Evolutionary conservation across 1,139 yeast genomes (phyloP).

Genomic region (Nakaseomyces nivariensis): DNA sequence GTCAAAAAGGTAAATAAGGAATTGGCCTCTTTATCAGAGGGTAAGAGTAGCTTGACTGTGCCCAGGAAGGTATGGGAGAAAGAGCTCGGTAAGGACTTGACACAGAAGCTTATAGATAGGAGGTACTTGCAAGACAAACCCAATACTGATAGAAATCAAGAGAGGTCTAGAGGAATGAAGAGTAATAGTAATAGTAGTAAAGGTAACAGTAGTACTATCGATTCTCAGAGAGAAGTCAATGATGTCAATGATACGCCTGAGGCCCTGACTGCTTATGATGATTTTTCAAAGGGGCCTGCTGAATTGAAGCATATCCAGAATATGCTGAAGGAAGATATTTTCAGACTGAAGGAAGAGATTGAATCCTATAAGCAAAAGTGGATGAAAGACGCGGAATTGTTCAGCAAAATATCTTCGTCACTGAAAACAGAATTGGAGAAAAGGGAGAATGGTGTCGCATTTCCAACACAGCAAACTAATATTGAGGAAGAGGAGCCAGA

Average conservation of each 20-base stretch:
- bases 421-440: constrained; percentile 22
- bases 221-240: not conserved
- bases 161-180: not conserved
- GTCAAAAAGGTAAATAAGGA: constrained; percentile 21
- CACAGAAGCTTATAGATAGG: constrained; percentile 15
- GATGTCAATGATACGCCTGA: constrained; percentile 1
- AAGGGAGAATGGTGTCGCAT: not conserved
- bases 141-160: constrained; percentile 2
- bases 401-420: constrained; percentile 19
- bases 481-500: constrained; percentile 3
- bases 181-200: not conserved
- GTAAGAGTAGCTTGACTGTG: constrained; percentile 18
- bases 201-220: not conserved
- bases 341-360: constrained; percentile 18
- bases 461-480: not conserved
- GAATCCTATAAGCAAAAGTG: constrained; percentile 21
- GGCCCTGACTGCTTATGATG: constrained; percentile 17
- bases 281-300: constrained; percentile 21
- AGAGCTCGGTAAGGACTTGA: constrained; percentile 18
- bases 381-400: constrained; percentile 25
- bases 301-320: constrained; percentile 20
- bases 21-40: constrained; percentile 16
- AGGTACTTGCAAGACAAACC: constrained; percentile 15
- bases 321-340: constrained; percentile 21
- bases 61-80: constrained; percentile 22